These are phyloP conservation scores for Paramecium tetraurelia DNA, from an alignment of 73 alveolate species.

Conservation along the genomic window DNA sequence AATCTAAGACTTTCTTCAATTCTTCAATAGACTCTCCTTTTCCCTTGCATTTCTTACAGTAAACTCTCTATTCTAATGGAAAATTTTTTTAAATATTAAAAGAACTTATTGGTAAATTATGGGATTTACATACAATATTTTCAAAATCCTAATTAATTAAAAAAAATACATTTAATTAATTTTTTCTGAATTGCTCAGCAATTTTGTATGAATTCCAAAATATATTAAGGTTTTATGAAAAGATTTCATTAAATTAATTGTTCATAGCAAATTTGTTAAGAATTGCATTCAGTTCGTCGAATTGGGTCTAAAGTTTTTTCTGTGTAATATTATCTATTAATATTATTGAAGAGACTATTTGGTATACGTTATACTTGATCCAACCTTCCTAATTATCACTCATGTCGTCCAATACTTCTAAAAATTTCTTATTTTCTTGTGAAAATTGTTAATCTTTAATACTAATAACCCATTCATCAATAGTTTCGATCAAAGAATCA, in stretches of 20 bases:
- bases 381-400: background rate
- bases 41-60: background rate
- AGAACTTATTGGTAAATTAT: background rate
- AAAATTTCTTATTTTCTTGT: background rate
- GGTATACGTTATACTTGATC: background rate
- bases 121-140: background rate
- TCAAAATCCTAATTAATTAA: background rate
- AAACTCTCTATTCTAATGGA: background rate
- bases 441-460: background rate
- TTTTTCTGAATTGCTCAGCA: background rate
- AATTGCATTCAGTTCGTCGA: background rate
- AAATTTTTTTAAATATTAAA: too few relatives aligned
- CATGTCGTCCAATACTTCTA: background rate
- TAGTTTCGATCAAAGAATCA: background rate
- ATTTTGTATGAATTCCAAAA: background rate
- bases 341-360: background rate
- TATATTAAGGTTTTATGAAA: background rate
- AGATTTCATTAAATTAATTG: background rate
- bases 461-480: background rate
- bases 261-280: background rate
- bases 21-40: background rate
- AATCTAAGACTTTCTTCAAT: background rate
- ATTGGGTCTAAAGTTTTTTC: background rate
- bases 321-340: background rate
- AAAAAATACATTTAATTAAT: background rate